phyloP scores from a whole-genome alignment of 2,329 filamentous ascomycete species.

The Dothistroma pini region DNA sequence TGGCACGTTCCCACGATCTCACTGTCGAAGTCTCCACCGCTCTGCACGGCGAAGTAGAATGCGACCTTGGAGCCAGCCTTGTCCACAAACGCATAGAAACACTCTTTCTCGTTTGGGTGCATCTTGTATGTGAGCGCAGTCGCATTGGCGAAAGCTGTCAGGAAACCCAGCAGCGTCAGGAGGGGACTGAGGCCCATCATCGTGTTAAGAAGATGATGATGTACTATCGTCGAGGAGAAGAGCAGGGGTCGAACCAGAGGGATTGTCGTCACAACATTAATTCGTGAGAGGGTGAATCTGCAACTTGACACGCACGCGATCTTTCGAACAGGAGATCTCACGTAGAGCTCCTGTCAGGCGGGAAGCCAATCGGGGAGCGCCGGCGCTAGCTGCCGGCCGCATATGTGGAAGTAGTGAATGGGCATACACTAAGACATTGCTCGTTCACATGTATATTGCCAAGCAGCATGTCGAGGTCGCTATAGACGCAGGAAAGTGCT shows the following conservation, averaged over 20 bases:
- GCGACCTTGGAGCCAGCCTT: conserved; percentile 82
- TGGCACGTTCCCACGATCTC: conserved; percentile 7
- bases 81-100: conserved; percentile 83
- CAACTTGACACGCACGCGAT: background rate
- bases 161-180: conserved; percentile 53
- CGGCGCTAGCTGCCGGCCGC: background rate
- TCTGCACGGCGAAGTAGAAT: conserved; percentile 99
- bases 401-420: background rate
- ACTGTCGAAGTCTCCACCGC: conserved; percentile 87
- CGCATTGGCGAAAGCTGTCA: conserved; percentile 70
- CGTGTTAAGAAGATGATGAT: background rate
- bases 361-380: background rate
- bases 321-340: background rate
- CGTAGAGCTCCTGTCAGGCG: background rate
- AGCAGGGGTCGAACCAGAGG: background rate
- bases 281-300: background rate
- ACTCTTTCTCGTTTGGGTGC: conserved; percentile 85
- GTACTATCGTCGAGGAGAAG: background rate
- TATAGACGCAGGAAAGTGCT: too few species aligned
- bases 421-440: too few species aligned
- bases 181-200: conserved; percentile 30
- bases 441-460: too few species aligned
- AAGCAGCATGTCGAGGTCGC: too few species aligned
- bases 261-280: conserved; percentile 1
- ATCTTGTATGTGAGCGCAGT: conserved; percentile 95